These are phyloP conservation scores for Exserohilum rostratum DNA, from an alignment of 2,329 filamentous ascomycete species.

Conservation along the genomic window DNA sequence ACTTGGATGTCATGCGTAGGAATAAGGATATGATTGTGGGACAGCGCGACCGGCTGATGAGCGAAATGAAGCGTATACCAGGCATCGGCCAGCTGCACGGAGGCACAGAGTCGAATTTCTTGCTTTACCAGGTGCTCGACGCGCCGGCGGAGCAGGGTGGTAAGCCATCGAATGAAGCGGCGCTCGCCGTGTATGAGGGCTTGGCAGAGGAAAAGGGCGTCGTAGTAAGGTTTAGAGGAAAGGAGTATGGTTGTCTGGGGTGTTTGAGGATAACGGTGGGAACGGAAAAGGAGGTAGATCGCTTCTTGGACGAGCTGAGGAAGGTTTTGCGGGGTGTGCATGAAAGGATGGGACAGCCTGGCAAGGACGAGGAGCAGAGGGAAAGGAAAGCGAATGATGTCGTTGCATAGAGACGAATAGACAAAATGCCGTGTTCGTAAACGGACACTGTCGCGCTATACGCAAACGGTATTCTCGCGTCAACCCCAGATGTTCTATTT, in stretches of 20 bases:
- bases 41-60: slow-evolving; percentile 78
- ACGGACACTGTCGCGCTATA: too few species aligned
- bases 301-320: slow-evolving; percentile 73
- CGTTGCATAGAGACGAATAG: slow-evolving; percentile 47
- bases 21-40: slow-evolving; percentile 73
- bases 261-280: slow-evolving; percentile 92
- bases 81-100: slow-evolving; percentile 84
- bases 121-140: slow-evolving; percentile 88
- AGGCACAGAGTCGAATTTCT: slow-evolving; percentile 82
- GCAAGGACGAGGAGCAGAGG: slow-evolving; percentile 52
- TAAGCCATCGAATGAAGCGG: slow-evolving; percentile 77
- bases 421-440: too few species aligned
- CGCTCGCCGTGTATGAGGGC: slow-evolving; percentile 79
- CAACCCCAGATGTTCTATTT: not conserved
- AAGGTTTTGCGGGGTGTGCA: slow-evolving; percentile 58
- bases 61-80: slow-evolving; percentile 73
- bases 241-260: slow-evolving; percentile 86
- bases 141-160: slow-evolving; percentile 60
- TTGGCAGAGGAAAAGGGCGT: slow-evolving; percentile 87
- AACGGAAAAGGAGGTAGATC: slow-evolving; percentile 82
- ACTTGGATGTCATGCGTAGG: slow-evolving; percentile 73
- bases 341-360: slow-evolving; percentile 39
- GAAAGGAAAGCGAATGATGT: slow-evolving; percentile 59
- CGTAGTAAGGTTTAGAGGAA: slow-evolving; percentile 90
- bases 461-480: too few species aligned